Evolutionary conservation across 2,329 filamentous ascomycete genomes (phyloP), one percentile per base, ranked within the genome.

Genomic region (Trichoderma arundinaceum): DNA sequence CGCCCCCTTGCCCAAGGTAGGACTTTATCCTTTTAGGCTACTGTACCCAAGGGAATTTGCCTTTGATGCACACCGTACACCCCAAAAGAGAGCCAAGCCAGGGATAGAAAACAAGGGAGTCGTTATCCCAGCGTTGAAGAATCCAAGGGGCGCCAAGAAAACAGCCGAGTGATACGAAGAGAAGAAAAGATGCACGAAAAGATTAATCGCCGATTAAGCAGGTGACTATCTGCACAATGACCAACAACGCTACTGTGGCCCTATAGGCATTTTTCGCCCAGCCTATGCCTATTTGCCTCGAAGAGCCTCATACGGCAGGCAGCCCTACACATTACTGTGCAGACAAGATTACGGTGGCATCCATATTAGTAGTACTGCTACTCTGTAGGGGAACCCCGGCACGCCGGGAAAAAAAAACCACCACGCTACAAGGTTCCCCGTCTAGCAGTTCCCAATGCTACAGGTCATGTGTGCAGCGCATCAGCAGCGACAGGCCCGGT

Each of bases 261-360:
- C 33, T 38, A 15, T 43, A 15, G 43, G n/a, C 12, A 22, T 28
- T 15, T 35, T 32, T 9, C 33, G 4, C 17, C 57, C 48, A 15
- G 28, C 48, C 48, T 33, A 51, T 51, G 48, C 48, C 28, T 17
- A 51, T 51, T 51, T 51, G 48, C 48, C 19, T 7, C 46, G 46
- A 44, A 60, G 57, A 60, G 57, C 57, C 57, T 60, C 57, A 60
- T 33, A 1, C 22, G 44, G 41, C 44, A 51, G 57, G 57, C 32
- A 60, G 33, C 44, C 57, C 46, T 60, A 49, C 44, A 60, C 15
- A 44, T n/a, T 10, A 33, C 19, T 12, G 44, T 17, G 22, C 19
- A 10, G 6, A 38, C 35, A 38, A 38, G 35, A 38, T 38, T 32
- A 57, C 38, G 39, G 39, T 41, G 39, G 39, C 39, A 28, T 51